Evolutionary conservation across 352 stramenopile species (phyloP).

Genomic region (Pythium periplocum): DNA sequence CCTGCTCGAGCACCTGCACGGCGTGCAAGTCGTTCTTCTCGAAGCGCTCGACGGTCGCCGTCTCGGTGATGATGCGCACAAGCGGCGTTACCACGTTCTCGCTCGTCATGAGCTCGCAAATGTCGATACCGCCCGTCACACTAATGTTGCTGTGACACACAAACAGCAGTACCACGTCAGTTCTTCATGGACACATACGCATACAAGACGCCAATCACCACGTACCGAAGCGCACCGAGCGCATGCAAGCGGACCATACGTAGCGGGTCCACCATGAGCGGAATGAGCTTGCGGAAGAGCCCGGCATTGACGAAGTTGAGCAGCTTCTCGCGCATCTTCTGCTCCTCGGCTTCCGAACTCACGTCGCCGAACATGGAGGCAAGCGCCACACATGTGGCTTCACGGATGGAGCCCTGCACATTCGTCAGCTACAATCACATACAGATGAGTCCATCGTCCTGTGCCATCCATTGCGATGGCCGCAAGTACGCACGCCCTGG

Average conservation of each 20-base stretch:
- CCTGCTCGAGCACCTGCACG: constrained; percentile 76
- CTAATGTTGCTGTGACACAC: constrained; percentile 63
- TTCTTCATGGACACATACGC: not conserved
- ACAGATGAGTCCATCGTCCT: not conserved
- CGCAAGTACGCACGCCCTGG: constrained; percentile 34
- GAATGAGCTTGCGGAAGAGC: constrained; percentile 78
- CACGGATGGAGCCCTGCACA: constrained; percentile 73
- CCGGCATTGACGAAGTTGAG: constrained; percentile 73
- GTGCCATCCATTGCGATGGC: not conserved
- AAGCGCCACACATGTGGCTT: constrained; percentile 81
- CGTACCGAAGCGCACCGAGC: constrained; percentile 59
- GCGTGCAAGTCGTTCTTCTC: constrained; percentile 58
- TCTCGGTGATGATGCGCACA: constrained; percentile 65
- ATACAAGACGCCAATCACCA: not conserved
- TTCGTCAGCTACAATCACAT: constrained; percentile 42
- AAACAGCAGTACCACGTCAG: constrained; percentile 2
- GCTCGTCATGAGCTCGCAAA: constrained; percentile 75
- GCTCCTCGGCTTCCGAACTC: constrained; percentile 52
- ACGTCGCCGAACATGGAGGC: constrained; percentile 78
- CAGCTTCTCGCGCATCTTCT: constrained; percentile 54
- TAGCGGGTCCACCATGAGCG: constrained; percentile 76
- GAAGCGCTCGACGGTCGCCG: constrained; percentile 42
- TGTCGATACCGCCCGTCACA: constrained; percentile 76
- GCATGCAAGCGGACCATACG: constrained; percentile 83
- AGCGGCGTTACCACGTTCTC: constrained; percentile 76